phyloP scores from a whole-genome alignment of 805 yeast genomes.

The Yarrowia sp. region DNA sequence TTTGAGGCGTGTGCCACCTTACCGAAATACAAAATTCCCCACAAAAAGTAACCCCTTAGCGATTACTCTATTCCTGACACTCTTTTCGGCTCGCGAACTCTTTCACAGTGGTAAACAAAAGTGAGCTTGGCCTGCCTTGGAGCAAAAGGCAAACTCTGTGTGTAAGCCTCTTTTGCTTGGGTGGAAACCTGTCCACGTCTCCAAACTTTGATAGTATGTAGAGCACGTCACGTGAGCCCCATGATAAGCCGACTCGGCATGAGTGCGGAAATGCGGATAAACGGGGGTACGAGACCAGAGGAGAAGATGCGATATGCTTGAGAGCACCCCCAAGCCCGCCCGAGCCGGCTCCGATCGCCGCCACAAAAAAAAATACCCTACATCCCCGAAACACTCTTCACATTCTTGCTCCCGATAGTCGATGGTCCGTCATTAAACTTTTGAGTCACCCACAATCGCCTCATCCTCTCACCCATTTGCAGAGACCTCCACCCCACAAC shows the following conservation, averaged over 20 bases:
- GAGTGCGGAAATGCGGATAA: not conserved
- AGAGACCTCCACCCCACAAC: not conserved
- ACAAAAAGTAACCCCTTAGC: not conserved
- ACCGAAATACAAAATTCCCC: not conserved
- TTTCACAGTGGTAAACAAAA: no score
- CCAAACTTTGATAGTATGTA: constrained; percentile 23
- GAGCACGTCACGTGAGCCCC: constrained; percentile 7
- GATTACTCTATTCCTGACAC: constrained; percentile 1
- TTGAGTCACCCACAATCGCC: constrained; percentile 14
- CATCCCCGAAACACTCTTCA: not conserved
- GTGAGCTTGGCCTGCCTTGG: not conserved
- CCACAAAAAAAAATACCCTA: not conserved
- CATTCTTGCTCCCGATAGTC: constrained; percentile 24
- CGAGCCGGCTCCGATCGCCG: not conserved
- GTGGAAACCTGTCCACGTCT: constrained; percentile 9
- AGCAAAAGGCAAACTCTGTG: not conserved
- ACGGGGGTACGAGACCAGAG: not conserved
- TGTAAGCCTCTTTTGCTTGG: constrained; percentile 5
- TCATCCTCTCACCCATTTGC: constrained; percentile 21
- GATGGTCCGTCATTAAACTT: not conserved
- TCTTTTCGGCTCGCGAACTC: no score
- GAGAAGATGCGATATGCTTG: no score
- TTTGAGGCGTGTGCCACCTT: no score
- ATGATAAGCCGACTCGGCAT: constrained; percentile 27
- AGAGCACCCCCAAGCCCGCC: no score